Percentiles rank a stretch among this genome's conserved stretches.
Evolutionary conservation across 805 yeast genomes (phyloP).

Genomic region (Candida morakotiae): DNA sequence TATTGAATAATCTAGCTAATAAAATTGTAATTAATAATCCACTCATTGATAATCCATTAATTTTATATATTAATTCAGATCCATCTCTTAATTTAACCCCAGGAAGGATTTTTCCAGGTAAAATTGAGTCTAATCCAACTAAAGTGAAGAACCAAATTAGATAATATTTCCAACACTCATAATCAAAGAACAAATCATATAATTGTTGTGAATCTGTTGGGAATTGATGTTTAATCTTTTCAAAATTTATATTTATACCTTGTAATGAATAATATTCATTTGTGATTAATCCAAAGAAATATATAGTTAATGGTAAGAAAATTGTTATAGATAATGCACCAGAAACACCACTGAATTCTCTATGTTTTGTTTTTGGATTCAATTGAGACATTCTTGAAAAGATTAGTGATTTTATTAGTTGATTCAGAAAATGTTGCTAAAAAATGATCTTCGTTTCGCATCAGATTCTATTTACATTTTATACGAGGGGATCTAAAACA

Average conservation of each 20-base stretch:
- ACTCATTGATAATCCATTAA: slow-evolving; percentile 71
- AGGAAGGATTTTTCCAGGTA: slow-evolving; percentile 53
- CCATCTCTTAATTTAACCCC: slow-evolving; percentile 82
- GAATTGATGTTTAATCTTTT: slow-evolving; percentile 31
- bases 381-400: slow-evolving; percentile 26
- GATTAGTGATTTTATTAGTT: too few relatives aligned
- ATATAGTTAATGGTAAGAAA: slow-evolving; percentile 63
- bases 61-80: slow-evolving; percentile 61
- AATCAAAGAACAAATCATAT: slow-evolving; percentile 35
- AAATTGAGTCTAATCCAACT: slow-evolving; percentile 55
- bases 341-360: slow-evolving; percentile 73
- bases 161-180: slow-evolving; percentile 59
- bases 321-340: slow-evolving; percentile 69
- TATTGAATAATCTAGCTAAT: slow-evolving; percentile 44
- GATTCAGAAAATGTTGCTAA: too few relatives aligned
- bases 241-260: slow-evolving; percentile 45
- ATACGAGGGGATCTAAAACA: too few relatives aligned
- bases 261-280: slow-evolving; percentile 54
- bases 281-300: slow-evolving; percentile 55
- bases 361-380: slow-evolving; percentile 69
- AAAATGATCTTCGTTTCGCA: too few relatives aligned
- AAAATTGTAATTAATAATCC: slow-evolving; percentile 35
- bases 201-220: slow-evolving; percentile 22
- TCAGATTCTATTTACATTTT: too few relatives aligned
- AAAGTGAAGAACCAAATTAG: slow-evolving; percentile 68